Conservation (phyloP, 2,329 filamentous ascomycete species). For the Microdochium bolleyi region DNA sequence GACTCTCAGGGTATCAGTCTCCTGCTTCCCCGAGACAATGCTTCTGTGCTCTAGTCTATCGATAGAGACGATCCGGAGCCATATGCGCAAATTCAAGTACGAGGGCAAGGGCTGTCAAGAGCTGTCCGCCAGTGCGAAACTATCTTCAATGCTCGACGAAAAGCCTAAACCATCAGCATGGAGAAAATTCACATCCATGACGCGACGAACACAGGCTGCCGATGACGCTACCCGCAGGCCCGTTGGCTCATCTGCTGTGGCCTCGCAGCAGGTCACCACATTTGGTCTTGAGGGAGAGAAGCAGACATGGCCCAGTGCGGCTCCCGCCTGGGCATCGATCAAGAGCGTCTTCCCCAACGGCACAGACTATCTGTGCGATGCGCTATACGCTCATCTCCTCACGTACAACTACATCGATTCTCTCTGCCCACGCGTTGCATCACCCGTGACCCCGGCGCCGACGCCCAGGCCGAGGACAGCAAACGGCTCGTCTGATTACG, state of each 20-base stretch:
- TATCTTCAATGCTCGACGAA: conserved; percentile 1
- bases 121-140: conserved; percentile 9
- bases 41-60: conserved; percentile 46
- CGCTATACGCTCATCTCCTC: conserved; percentile 50
- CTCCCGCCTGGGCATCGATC: conserved; percentile 33
- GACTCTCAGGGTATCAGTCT: conserved; percentile 42
- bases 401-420: conserved; percentile 49
- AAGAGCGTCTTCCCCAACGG: conserved; percentile 43
- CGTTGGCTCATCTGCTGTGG: not conserved
- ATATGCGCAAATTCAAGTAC: conserved; percentile 45
- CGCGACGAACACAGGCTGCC: not conserved
- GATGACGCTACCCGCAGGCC: not conserved
- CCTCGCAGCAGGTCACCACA: not conserved
- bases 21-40: conserved; percentile 53
- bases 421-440: conserved; percentile 19
- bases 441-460: not conserved
- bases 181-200: not conserved
- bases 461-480: not conserved
- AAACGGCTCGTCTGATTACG: not conserved
- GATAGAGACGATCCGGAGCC: conserved; percentile 48
- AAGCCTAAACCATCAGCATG: not conserved
- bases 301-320: not conserved
- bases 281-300: not conserved
- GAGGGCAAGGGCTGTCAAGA: conserved; percentile 4
- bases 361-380: conserved; percentile 48